These are phyloP conservation scores for Panaeolus papilionaceus DNA, from an alignment of 768 basidiomycete species.

Conservation along the genomic window DNA sequence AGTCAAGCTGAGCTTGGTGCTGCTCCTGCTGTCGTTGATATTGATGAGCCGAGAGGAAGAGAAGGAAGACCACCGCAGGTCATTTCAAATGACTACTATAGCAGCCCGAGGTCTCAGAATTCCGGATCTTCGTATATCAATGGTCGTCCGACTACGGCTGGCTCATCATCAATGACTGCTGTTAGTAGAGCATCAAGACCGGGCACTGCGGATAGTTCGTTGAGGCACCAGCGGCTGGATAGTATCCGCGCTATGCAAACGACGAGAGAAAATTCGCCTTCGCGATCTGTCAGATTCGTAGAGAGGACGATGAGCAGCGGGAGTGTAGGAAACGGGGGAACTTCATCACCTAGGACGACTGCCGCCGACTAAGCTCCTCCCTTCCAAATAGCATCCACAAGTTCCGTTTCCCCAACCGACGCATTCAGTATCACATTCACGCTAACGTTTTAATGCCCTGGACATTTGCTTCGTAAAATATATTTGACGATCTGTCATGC, in stretches of 20 bases:
- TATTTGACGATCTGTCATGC: constrained; percentile 6
- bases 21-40: background rate
- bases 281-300: constrained; percentile 50
- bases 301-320: constrained; percentile 23
- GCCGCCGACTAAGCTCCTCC: background rate
- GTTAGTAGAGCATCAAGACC: constrained; percentile 25
- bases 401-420: background rate
- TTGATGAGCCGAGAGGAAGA: constrained; percentile 22
- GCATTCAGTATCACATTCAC: background rate
- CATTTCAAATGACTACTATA: constrained; percentile 15
- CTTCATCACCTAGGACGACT: constrained; percentile 18
- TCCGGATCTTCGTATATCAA: constrained; percentile 7
- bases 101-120: constrained; percentile 16
- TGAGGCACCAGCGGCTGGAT: constrained; percentile 39
- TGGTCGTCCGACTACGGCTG: constrained; percentile 22
- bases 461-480: background rate
- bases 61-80: constrained; percentile 10
- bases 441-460: background rate
- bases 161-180: constrained; percentile 12
- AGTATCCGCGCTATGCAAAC: constrained; percentile 37
- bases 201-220: constrained; percentile 32
- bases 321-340: background rate
- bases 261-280: constrained; percentile 50
- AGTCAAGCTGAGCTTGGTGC: background rate
- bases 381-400: background rate